A percentile compares a stretch with the other conserved stretches of the same genome.
phyloP scores from a whole-genome alignment of 371 early-diverging fungal genomes.

The Choanephora cucurbitarum region DNA sequence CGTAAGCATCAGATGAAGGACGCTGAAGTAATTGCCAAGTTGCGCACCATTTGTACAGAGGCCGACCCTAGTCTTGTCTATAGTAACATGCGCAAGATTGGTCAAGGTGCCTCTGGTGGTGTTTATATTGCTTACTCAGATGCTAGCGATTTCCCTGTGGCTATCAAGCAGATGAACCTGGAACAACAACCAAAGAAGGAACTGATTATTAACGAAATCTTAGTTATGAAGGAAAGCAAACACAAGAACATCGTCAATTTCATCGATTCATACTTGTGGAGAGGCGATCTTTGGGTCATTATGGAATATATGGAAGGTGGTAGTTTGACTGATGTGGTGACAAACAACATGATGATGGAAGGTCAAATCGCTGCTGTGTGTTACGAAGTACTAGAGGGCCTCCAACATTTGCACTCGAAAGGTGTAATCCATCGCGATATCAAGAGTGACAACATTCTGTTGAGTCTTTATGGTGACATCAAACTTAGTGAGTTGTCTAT shows the following conservation, averaged over 20 bases:
- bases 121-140: conserved; percentile 87
- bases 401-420: conserved; percentile 90
- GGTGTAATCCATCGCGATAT: conserved; percentile 98
- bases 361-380: conserved; percentile 94
- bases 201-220: conserved; percentile 94
- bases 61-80: conserved; percentile 84
- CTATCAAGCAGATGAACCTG: conserved; percentile 96
- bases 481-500: conserved; percentile 73
- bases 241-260: conserved; percentile 97
- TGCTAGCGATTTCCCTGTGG: conserved; percentile 70
- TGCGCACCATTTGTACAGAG: conserved; percentile 87
- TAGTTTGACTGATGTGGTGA: conserved; percentile 89
- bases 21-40: conserved; percentile 80
- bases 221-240: conserved; percentile 89
- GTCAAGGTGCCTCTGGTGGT: conserved; percentile 96
- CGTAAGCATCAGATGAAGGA: conserved; percentile 53
- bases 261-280: conserved; percentile 89
- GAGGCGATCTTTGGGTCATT: conserved; percentile 91
- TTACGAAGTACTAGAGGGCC: conserved; percentile 85
- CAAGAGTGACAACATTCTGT: conserved; percentile 95
- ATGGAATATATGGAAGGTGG: conserved; percentile 99
- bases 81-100: conserved; percentile 88
- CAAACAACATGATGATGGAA: conserved; percentile 92
- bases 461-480: conserved; percentile 86
- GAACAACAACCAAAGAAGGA: conserved; percentile 96